Conservation (phyloP, 2,329 filamentous ascomycete species). For the Phialophora macrospora region DNA sequence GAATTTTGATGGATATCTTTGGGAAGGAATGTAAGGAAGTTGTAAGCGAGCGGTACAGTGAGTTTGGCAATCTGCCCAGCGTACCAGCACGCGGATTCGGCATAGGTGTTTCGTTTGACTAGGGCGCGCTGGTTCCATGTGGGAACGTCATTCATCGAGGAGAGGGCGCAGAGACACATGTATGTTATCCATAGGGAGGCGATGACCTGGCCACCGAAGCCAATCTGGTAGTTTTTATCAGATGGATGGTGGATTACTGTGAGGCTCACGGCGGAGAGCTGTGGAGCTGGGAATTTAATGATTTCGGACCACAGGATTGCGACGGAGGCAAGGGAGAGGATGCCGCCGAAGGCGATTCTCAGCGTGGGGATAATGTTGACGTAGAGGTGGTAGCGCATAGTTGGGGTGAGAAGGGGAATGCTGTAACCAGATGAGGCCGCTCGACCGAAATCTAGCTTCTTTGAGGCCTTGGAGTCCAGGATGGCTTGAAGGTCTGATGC, state of each 20-base stretch:
- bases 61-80: slow-evolving; percentile 89
- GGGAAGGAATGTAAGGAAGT: slow-evolving; percentile 90
- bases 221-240: slow-evolving; percentile 73
- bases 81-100: slow-evolving; percentile 95
- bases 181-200: slow-evolving; percentile 90
- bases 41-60: slow-evolving; percentile 91
- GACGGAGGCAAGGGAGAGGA: slow-evolving; percentile 75
- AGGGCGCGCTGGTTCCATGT: slow-evolving; percentile 97
- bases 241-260: slow-evolving; percentile 68
- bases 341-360: slow-evolving; percentile 66
- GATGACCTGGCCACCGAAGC: slow-evolving; percentile 83
- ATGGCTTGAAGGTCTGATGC: slow-evolving; percentile 79
- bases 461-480: slow-evolving; percentile 79
- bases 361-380: slow-evolving; percentile 73
- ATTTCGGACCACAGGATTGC: slow-evolving; percentile 93
- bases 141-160: slow-evolving; percentile 87
- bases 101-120: slow-evolving; percentile 86
- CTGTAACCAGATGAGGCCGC: slow-evolving; percentile 61
- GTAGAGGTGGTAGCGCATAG: slow-evolving; percentile 78
- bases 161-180: slow-evolving; percentile 90
- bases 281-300: slow-evolving; percentile 78
- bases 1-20: slow-evolving; percentile 73
- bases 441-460: slow-evolving; percentile 75
- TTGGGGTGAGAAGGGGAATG: slow-evolving; percentile 72
- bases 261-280: slow-evolving; percentile 71